phyloP scores from a whole-genome alignment of 257 asterid species.

The Primulina tabacum region DNA sequence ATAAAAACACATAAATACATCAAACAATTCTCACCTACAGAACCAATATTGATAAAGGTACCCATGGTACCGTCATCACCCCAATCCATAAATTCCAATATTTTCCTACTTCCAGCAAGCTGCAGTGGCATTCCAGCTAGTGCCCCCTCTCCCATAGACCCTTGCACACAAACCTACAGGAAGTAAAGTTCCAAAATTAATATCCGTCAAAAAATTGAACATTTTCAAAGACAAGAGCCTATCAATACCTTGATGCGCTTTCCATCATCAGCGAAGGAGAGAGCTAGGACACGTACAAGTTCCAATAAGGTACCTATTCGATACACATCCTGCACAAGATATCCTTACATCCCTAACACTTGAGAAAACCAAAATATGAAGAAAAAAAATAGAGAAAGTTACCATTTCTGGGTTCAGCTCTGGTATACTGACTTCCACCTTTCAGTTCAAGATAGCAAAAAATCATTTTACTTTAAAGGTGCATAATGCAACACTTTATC shows the following conservation, averaged over 20 bases:
- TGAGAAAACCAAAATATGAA: conserved; percentile 13
- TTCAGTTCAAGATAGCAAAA: conserved; percentile 28
- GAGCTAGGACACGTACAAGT: conserved; percentile 81
- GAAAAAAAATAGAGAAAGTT: conserved; percentile 4
- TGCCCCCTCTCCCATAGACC: conserved; percentile 95
- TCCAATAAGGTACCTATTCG: conserved; percentile 98
- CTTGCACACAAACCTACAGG: conserved; percentile 91
- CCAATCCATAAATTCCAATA: conserved; percentile 98
- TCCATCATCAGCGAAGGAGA: conserved; percentile 93
- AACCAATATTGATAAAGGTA: conserved; percentile 74
- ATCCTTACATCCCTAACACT: conserved; percentile 32
- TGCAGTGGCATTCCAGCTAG: conserved; percentile 95
- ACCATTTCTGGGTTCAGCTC: conserved; percentile 99
- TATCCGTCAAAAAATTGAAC: background rate
- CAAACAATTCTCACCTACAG: conserved; percentile 53
- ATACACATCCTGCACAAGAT: conserved; percentile 88
- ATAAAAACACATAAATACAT: background rate
- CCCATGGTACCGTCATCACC: conserved; percentile 84
- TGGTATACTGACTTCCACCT: conserved; percentile 92
- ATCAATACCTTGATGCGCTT: conserved; percentile 73
- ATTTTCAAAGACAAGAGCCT: conserved; percentile 13
- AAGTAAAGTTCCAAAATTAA: conserved; percentile 20
- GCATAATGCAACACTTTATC: conserved; percentile 13
- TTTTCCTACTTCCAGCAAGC: conserved; percentile 84
- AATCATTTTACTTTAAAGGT: conserved; percentile 25